A percentile compares a stretch with the other conserved stretches of the same genome.
These are phyloP conservation scores for Tricholoma hemisulphureum DNA, from an alignment of 768 basidiomycete species.

Conservation along the genomic window DNA sequence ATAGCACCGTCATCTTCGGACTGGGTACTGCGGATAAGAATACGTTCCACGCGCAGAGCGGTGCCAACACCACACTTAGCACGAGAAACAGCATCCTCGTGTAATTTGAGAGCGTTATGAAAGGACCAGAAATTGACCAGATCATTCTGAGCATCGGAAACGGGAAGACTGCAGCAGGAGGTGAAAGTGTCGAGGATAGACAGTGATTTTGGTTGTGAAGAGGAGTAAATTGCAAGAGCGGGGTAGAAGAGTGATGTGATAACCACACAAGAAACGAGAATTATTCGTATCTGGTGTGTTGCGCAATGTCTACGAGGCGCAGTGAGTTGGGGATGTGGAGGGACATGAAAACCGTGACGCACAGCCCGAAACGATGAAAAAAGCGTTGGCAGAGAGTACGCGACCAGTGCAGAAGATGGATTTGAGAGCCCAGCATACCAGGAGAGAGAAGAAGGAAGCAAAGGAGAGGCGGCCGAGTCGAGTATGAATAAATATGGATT, in stretches of 20 bases:
- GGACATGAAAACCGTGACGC: slow-evolving; percentile 27
- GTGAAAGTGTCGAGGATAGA: slow-evolving; percentile 66
- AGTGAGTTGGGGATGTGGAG: slow-evolving; percentile 11
- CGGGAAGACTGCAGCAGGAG: slow-evolving; percentile 50
- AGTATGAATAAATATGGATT: background rate
- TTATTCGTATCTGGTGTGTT: slow-evolving; percentile 85
- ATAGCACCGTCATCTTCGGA: slow-evolving; percentile 51
- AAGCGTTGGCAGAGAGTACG: slow-evolving; percentile 46
- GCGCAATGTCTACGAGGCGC: slow-evolving; percentile 70
- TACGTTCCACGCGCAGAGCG: slow-evolving; percentile 73
- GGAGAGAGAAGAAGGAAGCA: background rate
- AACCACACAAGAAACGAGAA: slow-evolving; percentile 83
- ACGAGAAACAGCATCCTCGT: slow-evolving; percentile 68
- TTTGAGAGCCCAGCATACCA: slow-evolving; percentile 22
- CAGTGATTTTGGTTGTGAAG: slow-evolving; percentile 63
- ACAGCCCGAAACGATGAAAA: slow-evolving; percentile 80
- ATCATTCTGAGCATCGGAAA: slow-evolving; percentile 57
- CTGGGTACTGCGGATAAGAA: slow-evolving; percentile 62
- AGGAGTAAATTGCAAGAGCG: slow-evolving; percentile 81
- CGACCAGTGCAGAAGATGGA: slow-evolving; percentile 33
- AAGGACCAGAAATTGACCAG: slow-evolving; percentile 72
- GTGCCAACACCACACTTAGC: slow-evolving; percentile 69
- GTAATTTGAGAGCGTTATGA: slow-evolving; percentile 58
- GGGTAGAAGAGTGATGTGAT: slow-evolving; percentile 90
- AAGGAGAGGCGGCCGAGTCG: background rate